Evolutionary conservation across 371 early-diverging fungal species (phyloP).

Genomic region (Saksenaea oblongispora): DNA sequence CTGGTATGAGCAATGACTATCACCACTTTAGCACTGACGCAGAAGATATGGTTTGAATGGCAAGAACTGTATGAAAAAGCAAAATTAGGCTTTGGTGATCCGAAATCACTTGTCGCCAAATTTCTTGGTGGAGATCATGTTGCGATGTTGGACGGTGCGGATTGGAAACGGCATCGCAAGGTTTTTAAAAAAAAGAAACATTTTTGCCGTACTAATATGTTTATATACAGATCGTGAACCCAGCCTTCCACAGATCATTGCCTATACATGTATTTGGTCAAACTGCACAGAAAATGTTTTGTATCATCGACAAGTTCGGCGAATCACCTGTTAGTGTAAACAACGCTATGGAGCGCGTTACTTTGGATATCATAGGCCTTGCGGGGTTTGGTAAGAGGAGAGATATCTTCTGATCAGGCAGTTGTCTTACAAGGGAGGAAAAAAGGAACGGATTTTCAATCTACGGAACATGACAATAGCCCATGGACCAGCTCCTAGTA

Average conservation of each 20-base stretch:
- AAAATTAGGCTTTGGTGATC: not conserved
- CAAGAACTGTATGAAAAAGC: conserved; percentile 13
- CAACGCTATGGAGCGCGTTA: conserved; percentile 24
- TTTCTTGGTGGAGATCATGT: conserved; percentile 28
- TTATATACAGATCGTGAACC: conserved; percentile 29
- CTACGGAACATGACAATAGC: conserved; percentile 9
- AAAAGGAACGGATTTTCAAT: conserved; percentile 19
- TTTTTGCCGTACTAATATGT: not conserved
- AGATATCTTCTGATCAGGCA: too few species aligned
- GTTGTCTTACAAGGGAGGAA: conserved; percentile 6
- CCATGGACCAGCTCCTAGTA: conserved; percentile 15
- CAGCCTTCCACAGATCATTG: conserved; percentile 40
- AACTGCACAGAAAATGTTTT: conserved; percentile 20
- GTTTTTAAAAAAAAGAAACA: conserved; percentile 10
- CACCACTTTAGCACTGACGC: not conserved
- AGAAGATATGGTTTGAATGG: not conserved
- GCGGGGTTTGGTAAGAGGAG: conserved; percentile 6
- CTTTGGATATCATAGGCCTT: not conserved
- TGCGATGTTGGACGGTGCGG: conserved; percentile 20
- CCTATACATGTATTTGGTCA: conserved; percentile 36
- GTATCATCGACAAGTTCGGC: conserved; percentile 18
- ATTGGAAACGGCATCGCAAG: conserved; percentile 35
- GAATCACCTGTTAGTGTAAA: conserved; percentile 16
- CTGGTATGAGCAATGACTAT: conserved; percentile 1
- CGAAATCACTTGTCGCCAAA: conserved; percentile 1